Evolutionary conservation across 1,139 yeast species (phyloP).

Genomic region (Groenewaldozyma sp.): DNA sequence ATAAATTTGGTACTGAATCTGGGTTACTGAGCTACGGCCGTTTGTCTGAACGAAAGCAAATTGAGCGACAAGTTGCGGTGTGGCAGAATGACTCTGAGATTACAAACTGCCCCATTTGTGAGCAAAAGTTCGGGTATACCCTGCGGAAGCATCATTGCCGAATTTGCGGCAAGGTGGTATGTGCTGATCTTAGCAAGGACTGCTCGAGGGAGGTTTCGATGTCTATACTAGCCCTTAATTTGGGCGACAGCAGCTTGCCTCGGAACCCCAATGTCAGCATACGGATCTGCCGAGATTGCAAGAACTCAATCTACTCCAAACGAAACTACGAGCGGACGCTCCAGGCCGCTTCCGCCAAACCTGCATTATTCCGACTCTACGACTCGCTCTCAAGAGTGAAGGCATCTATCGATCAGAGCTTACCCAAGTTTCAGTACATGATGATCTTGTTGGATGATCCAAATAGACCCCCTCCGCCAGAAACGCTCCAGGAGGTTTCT

Average conservation of each 20-base stretch:
- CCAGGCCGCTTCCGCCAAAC: constrained; percentile 13
- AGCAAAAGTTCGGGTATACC: constrained; percentile 45
- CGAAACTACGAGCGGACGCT: constrained; percentile 42
- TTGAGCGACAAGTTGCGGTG: constrained; percentile 47
- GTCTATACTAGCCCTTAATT: constrained; percentile 36
- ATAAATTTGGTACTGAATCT: constrained; percentile 14
- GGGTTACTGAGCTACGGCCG: constrained; percentile 22
- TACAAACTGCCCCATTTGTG: constrained; percentile 56
- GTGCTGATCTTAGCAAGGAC: constrained; percentile 51
- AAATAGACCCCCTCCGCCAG: constrained; percentile 25
- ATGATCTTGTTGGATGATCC: constrained; percentile 29
- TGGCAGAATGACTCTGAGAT: constrained; percentile 59
- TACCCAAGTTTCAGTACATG: constrained; percentile 37
- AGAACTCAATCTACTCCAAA: constrained; percentile 48
- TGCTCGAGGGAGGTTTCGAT: constrained; percentile 74
- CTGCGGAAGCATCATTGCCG: constrained; percentile 82
- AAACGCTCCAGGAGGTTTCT: constrained; percentile 30
- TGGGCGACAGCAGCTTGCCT: constrained; percentile 17
- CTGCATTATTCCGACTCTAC: constrained; percentile 26
- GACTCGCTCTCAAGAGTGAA: constrained; percentile 31
- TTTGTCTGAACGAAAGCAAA: constrained; percentile 24
- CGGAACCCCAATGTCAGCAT: constrained; percentile 27
- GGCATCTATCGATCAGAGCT: constrained; percentile 30
- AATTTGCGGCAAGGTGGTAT: constrained; percentile 72
- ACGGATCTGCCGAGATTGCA: constrained; percentile 64